Evolutionary conservation across 768 basidiomycete species (phyloP), one percentile per base, ranked within the genome.

Genomic region (Chalciporus piperatus): DNA sequence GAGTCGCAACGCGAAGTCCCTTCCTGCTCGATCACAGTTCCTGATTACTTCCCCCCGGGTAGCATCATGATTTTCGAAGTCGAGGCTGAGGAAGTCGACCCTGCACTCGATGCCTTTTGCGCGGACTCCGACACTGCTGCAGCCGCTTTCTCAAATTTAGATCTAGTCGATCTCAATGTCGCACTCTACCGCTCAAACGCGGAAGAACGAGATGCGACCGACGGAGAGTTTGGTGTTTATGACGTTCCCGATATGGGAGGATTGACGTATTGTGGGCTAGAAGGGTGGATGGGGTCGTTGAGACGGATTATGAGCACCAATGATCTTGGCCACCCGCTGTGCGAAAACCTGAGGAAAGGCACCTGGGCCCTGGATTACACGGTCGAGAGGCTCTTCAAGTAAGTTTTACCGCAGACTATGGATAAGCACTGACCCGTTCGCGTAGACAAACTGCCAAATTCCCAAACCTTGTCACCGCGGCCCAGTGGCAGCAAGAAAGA

Each of bases 211-310:
- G 96, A 98, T 65, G 88, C 89, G 3, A 96, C 92, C 2, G 74
- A 70, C 3, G 91, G 91, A 1, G 79, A 84, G 54, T 84, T 86
- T 63, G 95, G 97, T 3, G 80, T 74, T 1, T 98, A 98, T 68
- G 79, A 86, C 42, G 72, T 99, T 30, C 90, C 95, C 5, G 81
- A 78, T 20, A 62, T 81, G 20, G 92, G 89, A 0, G 79, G 80
- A 52, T 73, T 94, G 67, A 83, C 81, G 11, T 99, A 98, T 69
- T 98, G 95, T 61, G 97, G 97, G 16, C 68, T 98, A 45, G 92
- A 98, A 63, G 97, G 97, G 2, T 99, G 95, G 93, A 98, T 99
- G 93, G 81, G 86, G 59, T 85, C 85, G 0, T 73, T 98, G 48
- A 78, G 83, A 35, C 82, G 83, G 58, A 83, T 98, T 66, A 94